Base-by-base conservation (phyloP, 306 rosid species). In the Acacia acuminata region DNA sequence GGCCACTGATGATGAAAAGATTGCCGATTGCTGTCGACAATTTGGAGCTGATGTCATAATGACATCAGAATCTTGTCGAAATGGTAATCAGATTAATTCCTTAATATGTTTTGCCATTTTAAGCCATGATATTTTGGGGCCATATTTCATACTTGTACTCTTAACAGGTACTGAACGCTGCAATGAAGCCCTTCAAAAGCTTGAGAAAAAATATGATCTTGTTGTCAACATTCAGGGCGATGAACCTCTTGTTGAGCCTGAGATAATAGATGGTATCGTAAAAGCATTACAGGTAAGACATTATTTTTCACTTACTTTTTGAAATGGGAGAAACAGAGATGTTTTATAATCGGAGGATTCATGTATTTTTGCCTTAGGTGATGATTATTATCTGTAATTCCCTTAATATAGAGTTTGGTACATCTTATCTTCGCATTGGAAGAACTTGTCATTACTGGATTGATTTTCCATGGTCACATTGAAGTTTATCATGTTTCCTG, bases 221-320 rank as follows among this genome's bases (percentile, higher is more conserved):
- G 99, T 96, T 61, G 99, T 96, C 82, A 96, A 96, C 85, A 96
- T 96, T 85, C 99, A 96, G 73, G 99, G 99, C 40, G 98, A 96
- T 82, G 99, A 96, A 71, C 99, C 99, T 78, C 98, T 96, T 83
- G 60, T 93, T 74, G 98, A 96, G 81, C 99, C 99, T 22, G 98
- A 92, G 86, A 94, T 92, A 77, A 96, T 96, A 9, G 94, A 96
- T 63, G 97, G 99, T 24, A 76, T 96, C 34, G 99, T 96, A 75
- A 90, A 94, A 89, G 96, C 98, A 44, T 82, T 96, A 83, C 99
- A 96, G 94, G 99, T 92, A 80, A 42, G 55, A 4, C 61, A 60
- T 36, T 78, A 47, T 30, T 64, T 58, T 60, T 14, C 42, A 58
- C 66, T 17, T 25, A 34, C 16, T 22, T 87, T 65, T 71, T 61